Evolutionary conservation across 805 yeast species (phyloP).

Genomic region (Hanseniaspora guilliermondii): DNA sequence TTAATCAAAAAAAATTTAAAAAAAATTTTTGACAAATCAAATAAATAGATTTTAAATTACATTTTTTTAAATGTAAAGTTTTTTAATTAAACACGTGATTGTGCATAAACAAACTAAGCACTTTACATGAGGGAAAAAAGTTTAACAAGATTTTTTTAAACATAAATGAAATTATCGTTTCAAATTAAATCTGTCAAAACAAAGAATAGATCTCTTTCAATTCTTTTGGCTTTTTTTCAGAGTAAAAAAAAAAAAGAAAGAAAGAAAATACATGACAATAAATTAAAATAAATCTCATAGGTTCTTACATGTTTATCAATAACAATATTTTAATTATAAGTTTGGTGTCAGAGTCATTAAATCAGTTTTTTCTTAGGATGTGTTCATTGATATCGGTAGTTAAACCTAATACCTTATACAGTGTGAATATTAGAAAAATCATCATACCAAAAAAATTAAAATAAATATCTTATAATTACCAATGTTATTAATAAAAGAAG

Average conservation of each 20-base stretch:
- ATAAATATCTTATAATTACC: too few species aligned
- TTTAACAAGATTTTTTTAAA: too few species aligned
- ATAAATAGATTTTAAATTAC: background rate
- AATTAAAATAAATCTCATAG: background rate
- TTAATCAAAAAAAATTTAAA: background rate
- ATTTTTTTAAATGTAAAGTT: background rate
- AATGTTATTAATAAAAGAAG: slow-evolving; percentile 16
- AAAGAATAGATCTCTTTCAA: too few species aligned
- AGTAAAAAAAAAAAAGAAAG: background rate
- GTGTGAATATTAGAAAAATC: slow-evolving; percentile 27
- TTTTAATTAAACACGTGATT: background rate
- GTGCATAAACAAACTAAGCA: background rate
- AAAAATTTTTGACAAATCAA: too few species aligned
- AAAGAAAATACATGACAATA: too few species aligned
- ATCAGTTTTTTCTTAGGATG: slow-evolving; percentile 28
- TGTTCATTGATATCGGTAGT: slow-evolving; percentile 26
- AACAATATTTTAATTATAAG: background rate
- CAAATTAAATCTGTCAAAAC: too few species aligned
- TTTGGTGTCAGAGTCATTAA: slow-evolving; percentile 30
- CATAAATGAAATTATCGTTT: too few species aligned
- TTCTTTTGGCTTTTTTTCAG: too few species aligned
- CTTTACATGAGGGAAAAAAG: too few species aligned
- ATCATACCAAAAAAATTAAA: slow-evolving; percentile 6
- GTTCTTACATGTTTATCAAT: background rate
- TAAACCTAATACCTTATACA: slow-evolving; percentile 27